Base-by-base conservation (phyloP, 2,329 filamentous ascomycete genomes). In the Cylindrodendrum hubeiense region DNA sequence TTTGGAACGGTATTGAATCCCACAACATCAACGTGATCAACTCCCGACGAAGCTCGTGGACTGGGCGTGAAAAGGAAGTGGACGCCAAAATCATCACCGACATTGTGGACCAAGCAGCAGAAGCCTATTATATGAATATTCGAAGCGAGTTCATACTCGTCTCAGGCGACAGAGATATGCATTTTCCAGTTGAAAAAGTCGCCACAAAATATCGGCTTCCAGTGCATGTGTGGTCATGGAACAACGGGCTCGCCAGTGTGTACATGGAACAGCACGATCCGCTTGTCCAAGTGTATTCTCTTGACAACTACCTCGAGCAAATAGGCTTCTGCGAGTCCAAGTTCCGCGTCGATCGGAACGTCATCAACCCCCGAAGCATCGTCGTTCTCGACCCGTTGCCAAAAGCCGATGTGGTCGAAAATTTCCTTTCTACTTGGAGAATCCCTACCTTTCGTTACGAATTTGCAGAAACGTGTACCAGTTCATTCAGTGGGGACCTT, bases 31-130 rank as follows among this genome's bases (percentile, higher is more conserved):
- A 52, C 28, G 56, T 59, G n/a, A 59, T 26, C 34, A 51, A 26
- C 8, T 59, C 49, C n/a, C 22, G 22, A 10, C 46, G 56, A 26
- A 59, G 56, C 46, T 51, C 39, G 6, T 59, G 56, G 56, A 59
- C 56, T 2, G 56, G 56, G 22, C 46, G 56, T 7, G 56, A 59
- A 13, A 59, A 59, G n/a, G 28, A 51, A 28, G 56, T 59, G n/a
- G 56, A 59, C 19, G 39, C 47, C 10, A 51, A 37, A 8, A 52
- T 59, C n/a, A 52, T 59, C 28, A 44, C 46, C 44, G 46, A 59
- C 46, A 41, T 30, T 5, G 47, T 59, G 44, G 37, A 44, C 3
- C 46, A 52, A 19, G 46, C 56, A 5, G 22, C 34, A 17, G 56
- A 59, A 30, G 37, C 56, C 1, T 52, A 44, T 21, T 59, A 30